Evolutionary conservation across 768 basidiomycete species (phyloP).

Genomic region (Psilocybe cyanescens): DNA sequence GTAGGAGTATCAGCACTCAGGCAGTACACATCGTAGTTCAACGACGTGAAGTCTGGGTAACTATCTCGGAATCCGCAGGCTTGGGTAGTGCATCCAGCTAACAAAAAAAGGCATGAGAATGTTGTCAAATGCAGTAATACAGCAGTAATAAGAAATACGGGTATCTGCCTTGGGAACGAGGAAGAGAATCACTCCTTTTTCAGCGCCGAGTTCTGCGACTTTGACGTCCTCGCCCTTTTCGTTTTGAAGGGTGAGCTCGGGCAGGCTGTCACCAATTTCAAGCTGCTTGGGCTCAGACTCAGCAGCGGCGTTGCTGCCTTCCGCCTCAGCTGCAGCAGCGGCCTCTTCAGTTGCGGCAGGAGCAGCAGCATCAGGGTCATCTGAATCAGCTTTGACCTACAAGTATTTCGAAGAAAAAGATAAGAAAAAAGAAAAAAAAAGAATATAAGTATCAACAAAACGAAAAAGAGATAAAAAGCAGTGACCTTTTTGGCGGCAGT

Average conservation of each 20-base stretch:
- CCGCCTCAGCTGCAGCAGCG: slow-evolving; percentile 22
- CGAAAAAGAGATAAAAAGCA: slow-evolving; percentile 14
- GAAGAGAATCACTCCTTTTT: slow-evolving; percentile 83
- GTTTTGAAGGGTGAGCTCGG: slow-evolving; percentile 77
- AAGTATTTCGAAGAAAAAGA: slow-evolving; percentile 15
- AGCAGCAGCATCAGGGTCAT: slow-evolving; percentile 11
- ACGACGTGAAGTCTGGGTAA: slow-evolving; percentile 72
- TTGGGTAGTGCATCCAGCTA: slow-evolving; percentile 90
- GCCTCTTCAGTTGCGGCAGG: slow-evolving; percentile 16
- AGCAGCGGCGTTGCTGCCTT: slow-evolving; percentile 22
- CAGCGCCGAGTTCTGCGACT: slow-evolving; percentile 60
- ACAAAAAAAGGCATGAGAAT: background rate
- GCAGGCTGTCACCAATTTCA: slow-evolving; percentile 76
- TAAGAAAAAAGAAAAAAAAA: slow-evolving; percentile 1
- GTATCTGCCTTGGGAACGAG: slow-evolving; percentile 87
- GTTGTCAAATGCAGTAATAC: background rate
- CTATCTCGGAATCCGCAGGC: slow-evolving; percentile 91
- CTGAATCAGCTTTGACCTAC: slow-evolving; percentile 36
- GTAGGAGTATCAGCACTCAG: slow-evolving; percentile 77
- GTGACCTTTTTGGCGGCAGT: slow-evolving; percentile 45
- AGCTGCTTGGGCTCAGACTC: slow-evolving; percentile 36
- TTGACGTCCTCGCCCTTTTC: slow-evolving; percentile 84
- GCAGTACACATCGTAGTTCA: slow-evolving; percentile 80
- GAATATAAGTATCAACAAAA: background rate
- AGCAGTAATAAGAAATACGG: slow-evolving; percentile 46